A percentile compares a stretch with the other conserved stretches of the same genome.
These are phyloP conservation scores for Abrus pulchellus DNA, from an alignment of 306 rosid genomes.

Conservation along the genomic window DNA sequence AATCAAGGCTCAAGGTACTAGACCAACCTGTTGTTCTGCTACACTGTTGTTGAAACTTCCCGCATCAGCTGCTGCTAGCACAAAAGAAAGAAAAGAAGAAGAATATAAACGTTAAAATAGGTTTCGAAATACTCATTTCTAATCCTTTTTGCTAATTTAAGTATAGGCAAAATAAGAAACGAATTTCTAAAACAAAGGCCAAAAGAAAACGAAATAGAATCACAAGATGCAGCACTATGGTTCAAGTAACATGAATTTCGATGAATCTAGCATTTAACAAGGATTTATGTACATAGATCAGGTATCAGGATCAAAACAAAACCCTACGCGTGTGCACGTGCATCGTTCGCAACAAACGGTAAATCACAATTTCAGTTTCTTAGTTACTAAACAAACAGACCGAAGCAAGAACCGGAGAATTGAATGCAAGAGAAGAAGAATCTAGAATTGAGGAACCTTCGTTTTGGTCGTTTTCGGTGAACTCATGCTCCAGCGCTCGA, in stretches of 20 bases:
- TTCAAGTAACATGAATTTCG: constrained; percentile 17
- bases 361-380: constrained; percentile 11
- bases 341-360: neutral
- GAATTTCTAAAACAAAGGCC: neutral
- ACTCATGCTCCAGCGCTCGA: constrained; percentile 93
- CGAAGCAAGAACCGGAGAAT: neutral
- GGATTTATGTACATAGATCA: constrained; percentile 35
- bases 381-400: neutral
- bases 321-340: neutral
- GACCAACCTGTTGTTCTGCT: constrained; percentile 95
- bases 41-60: constrained; percentile 98
- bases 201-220: neutral
- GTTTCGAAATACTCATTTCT: constrained; percentile 24
- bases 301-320: constrained; percentile 27
- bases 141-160: constrained; percentile 10
- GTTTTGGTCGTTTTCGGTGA: constrained; percentile 88
- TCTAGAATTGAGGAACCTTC: constrained; percentile 67
- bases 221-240: constrained; percentile 30
- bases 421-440: constrained; percentile 31
- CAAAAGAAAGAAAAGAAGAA: constrained; percentile 26
- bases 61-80: constrained; percentile 73
- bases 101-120: constrained; percentile 27
- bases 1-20: constrained; percentile 35
- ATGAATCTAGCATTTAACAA: constrained; percentile 35
- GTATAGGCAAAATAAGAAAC: neutral